Evolutionary conservation across 2,329 filamentous ascomycete genomes (phyloP).

Genomic region (Nothopassalora personata): DNA sequence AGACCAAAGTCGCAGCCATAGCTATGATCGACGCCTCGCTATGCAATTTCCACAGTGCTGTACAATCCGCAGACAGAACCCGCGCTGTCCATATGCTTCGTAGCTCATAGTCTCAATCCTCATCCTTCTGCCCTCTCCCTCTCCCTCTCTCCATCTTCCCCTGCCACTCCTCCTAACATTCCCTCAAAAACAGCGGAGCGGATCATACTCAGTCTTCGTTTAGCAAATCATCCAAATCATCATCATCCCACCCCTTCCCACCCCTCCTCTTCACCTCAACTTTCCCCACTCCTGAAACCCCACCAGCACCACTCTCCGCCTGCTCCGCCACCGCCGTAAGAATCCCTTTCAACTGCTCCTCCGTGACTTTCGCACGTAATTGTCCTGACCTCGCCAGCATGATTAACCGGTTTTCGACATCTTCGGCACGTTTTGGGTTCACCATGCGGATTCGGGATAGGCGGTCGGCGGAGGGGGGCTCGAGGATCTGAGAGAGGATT

Average conservation of each 20-base stretch:
- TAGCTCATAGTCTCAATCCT: neutral
- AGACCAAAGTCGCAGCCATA: too few species aligned
- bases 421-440: conserved; percentile 81
- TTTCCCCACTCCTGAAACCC: conserved; percentile 49
- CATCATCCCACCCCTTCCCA: conserved; percentile 71
- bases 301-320: conserved; percentile 51
- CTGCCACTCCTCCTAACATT: neutral
- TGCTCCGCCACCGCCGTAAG: conserved; percentile 75
- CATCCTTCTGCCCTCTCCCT: neutral
- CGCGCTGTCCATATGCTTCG: neutral
- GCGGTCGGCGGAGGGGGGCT: conserved; percentile 87
- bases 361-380: conserved; percentile 79
- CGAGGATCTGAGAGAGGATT: conserved; percentile 87
- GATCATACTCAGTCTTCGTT: conserved; percentile 37
- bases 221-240: conserved; percentile 66
- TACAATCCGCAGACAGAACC: neutral
- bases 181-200: conserved; percentile 7
- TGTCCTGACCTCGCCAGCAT: conserved; percentile 86
- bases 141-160: neutral
- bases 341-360: conserved; percentile 89
- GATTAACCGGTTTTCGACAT: conserved; percentile 89
- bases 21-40: neutral
- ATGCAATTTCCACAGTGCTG: neutral
- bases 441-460: conserved; percentile 91
- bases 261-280: conserved; percentile 82